Base-by-base conservation (phyloP, 2,329 filamentous ascomycete species). In the Hortaea sp. region DNA sequence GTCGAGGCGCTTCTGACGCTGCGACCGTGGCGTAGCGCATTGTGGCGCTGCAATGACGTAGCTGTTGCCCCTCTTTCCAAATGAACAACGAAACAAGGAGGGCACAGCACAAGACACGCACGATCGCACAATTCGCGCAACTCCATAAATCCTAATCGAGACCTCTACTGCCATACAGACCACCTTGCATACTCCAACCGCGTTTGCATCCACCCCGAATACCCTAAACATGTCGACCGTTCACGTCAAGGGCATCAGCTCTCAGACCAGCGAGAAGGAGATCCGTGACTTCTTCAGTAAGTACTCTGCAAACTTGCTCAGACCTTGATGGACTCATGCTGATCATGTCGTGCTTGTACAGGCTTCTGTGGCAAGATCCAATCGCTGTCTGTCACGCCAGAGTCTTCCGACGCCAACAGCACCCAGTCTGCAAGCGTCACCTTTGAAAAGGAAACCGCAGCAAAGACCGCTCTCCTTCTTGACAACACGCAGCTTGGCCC, bases 361-460 rank as follows among this genome's bases (percentile, higher is more conserved):
- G 12, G 10, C 34, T 27, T 41, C 63, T 92, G 88, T 65, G 92
- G 92, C 67, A 97, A 95, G 76, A 94, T 98, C 67, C 82, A 80
- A 56, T 77, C 78, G 58, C 77, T 98, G 66, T 82, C 87, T 49
- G 78, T 95, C 61, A 86, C 81, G 29, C 69, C 81, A 43, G 73
- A 67, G 35, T 73, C 72, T 28, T 66, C 66, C 38, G 69, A 68
- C 35, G 49, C 69, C 45, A 79, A 79, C 61, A 77, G 82, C 55
- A 74, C 78, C 56, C 88, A 95, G 71, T 82, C 82, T 42, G 92
- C 92, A 48, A 85, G 83, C n/a, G 89, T 98, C 53, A 89, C 82
- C 44, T 98, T 98, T 63, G 92, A 97, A 70, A 95, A 95, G 74
- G 82, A 90, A 66, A 94, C 90, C 10, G 92, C 92, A 43, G 89